Evolutionary conservation across 495 filamentous ascomycete genomes (phyloP), one percentile per base, ranked within the genome.

Genomic region (Hapsidospora chrysogenum): DNA sequence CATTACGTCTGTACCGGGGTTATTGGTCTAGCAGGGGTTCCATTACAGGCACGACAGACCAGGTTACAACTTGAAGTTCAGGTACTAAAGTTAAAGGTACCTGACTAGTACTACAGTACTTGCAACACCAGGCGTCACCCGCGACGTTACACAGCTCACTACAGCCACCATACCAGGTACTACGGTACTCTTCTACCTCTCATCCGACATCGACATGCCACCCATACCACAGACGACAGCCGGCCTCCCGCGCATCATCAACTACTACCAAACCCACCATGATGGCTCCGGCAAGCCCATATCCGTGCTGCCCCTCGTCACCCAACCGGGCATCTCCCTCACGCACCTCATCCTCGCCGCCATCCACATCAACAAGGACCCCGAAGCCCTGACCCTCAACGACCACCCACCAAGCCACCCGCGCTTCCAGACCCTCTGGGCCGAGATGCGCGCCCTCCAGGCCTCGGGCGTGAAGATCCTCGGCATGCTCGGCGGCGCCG

Each of bases 401-500:
- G 70, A 89, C 57, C 63, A 76, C 41, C 68, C 67, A 2, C 74
- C 76, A 0, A 43, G 54, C 1, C 44, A 66, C 41, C 46, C 70
- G 2, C 56, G 62, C 27, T 76, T 72, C 50, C 51, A 66, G 33
- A 56, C 55, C 0, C 56, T 86, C 10, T 87, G 81, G 80, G 60
- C 58, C 18, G 80, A 87, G 46, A 63, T 77, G 10, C 60, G 58
- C 7, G 39, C 58, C 25, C 50, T 70, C 10, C 71, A 85, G 45
- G 54, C 54, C 16, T 53, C 57, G 22, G 80, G 80, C 25, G 62
- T 89, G 47, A 76, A 70, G 41, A 63, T 89, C 25, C 64, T 86
- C 46, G 78, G 74, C 39, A 89, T 92, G 83, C 57, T 92, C 8
- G 83, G 84, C 17, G 83, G 83, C 2, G 83, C 80, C 2, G 81